phyloP scores from a whole-genome alignment of 345 rosid species.

The Passiflora organensis region DNA sequence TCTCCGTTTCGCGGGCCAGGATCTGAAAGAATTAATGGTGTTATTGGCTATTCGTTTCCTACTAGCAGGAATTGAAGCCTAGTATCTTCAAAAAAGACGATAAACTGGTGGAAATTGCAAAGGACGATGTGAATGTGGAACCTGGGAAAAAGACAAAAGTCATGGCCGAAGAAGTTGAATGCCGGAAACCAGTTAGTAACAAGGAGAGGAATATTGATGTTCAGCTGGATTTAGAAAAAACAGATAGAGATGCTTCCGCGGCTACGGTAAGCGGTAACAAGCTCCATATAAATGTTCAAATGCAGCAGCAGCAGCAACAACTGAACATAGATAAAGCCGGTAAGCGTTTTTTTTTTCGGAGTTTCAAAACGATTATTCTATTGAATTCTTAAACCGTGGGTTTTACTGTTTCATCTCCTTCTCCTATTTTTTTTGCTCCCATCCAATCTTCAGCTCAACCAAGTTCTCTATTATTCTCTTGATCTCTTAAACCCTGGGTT shows the following conservation, averaged over 20 bases:
- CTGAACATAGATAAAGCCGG: conserved; percentile 48
- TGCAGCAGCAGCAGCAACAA: conserved; percentile 48
- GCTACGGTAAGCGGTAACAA: conserved; percentile 29
- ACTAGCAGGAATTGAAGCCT: conserved; percentile 52
- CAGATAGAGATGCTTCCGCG: conserved; percentile 49
- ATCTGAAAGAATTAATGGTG: conserved; percentile 2
- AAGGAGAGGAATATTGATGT: conserved; percentile 63
- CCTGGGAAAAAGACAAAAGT: conserved; percentile 42
- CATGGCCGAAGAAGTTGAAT: conserved; percentile 36
- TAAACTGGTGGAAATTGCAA: conserved; percentile 26
- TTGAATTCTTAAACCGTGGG: too few relatives aligned
- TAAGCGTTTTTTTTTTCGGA: conserved; percentile 8
- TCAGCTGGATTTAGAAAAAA: conserved; percentile 71
- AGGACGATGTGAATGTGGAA: conserved; percentile 38
- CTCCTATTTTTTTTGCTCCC: too few relatives aligned
- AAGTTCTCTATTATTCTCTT: too few relatives aligned
- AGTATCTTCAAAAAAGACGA: conserved; percentile 37
- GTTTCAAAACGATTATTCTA: too few relatives aligned
- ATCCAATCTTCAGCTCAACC: too few relatives aligned
- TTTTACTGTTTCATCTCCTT: too few relatives aligned
- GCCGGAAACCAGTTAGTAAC: conserved; percentile 34
- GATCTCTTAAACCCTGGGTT: too few relatives aligned
- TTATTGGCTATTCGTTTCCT: conserved; percentile 7
- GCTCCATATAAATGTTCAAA: conserved; percentile 43
- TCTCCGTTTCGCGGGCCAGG: neutral